A percentile compares a stretch with the other conserved stretches of the same genome.
These are phyloP conservation scores for Cardamine chenopodiifolia DNA, from an alignment of 345 rosid genomes.

Conservation along the genomic window DNA sequence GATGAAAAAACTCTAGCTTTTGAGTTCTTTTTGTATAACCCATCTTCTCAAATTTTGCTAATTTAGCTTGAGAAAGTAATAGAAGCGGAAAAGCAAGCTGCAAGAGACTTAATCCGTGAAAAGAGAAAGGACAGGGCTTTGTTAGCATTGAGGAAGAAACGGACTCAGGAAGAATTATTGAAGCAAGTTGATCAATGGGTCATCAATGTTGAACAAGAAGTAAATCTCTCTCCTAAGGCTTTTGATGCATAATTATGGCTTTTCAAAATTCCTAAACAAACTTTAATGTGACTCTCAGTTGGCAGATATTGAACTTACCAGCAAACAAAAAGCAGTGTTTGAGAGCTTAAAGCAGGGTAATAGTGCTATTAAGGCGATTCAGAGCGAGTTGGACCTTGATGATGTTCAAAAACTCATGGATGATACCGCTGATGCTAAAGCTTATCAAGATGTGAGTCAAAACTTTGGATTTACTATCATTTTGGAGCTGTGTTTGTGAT, in stretches of 20 bases:
- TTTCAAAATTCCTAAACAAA: neutral
- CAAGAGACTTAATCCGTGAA: conserved; percentile 76
- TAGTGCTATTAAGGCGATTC: conserved; percentile 81
- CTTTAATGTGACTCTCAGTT: conserved; percentile 52
- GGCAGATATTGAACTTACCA: conserved; percentile 90
- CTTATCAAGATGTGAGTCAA: conserved; percentile 90
- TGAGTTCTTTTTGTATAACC: neutral
- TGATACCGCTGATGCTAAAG: conserved; percentile 89
- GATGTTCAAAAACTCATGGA: conserved; percentile 97
- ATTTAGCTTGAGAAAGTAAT: conserved; percentile 76
- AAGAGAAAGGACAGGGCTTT: conserved; percentile 86
- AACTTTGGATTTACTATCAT: neutral
- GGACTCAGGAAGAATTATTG: conserved; percentile 82
- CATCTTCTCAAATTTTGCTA: neutral
- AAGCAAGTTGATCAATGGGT: conserved; percentile 94
- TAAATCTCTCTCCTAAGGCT: conserved; percentile 30
- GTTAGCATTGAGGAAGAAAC: conserved; percentile 95
- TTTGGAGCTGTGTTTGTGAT: neutral
- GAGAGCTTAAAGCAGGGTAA: conserved; percentile 87
- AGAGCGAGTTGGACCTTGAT: conserved; percentile 81
- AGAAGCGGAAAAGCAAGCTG: conserved; percentile 92
- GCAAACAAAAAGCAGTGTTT: conserved; percentile 96
- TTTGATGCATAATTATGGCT: conserved; percentile 1
- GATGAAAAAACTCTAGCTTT: too few relatives aligned
- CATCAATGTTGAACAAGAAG: conserved; percentile 97